A percentile compares a stretch with the other conserved stretches of the same genome.
Evolutionary conservation across 768 basidiomycete species (phyloP).

Genomic region (Rhodotorula taiwanensis): DNA sequence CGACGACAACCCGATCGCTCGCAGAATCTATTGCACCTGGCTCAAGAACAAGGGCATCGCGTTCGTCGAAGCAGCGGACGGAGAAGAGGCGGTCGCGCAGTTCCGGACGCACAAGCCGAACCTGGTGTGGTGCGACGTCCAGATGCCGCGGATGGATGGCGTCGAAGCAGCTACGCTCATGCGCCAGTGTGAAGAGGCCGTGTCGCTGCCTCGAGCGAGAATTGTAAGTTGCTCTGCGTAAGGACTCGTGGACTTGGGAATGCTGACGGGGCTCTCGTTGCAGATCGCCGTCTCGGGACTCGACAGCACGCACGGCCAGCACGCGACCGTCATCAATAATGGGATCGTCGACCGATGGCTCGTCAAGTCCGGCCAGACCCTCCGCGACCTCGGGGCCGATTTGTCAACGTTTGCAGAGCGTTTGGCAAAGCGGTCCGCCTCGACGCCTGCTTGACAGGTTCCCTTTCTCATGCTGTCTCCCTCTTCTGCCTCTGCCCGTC

Average conservation of each 20-base stretch:
- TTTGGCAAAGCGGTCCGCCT: too few relatives aligned
- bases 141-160: conserved; percentile 6
- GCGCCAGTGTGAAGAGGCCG: background rate
- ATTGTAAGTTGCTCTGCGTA: background rate
- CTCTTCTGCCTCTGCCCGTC: too few relatives aligned
- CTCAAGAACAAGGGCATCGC: background rate
- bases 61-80: background rate
- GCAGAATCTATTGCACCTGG: background rate
- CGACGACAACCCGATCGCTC: conserved; percentile 9
- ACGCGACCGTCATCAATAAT: background rate
- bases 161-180: background rate
- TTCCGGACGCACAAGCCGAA: conserved; percentile 2
- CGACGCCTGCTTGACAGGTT: too few relatives aligned
- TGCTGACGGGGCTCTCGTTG: background rate
- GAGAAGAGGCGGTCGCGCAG: conserved; percentile 1
- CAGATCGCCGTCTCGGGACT: conserved; percentile 8
- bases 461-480: too few relatives aligned
- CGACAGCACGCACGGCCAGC: background rate
- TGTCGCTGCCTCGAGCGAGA: background rate
- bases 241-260: too few relatives aligned
- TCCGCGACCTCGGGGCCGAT: background rate
- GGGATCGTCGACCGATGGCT: conserved; percentile 5
- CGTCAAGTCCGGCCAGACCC: conserved; percentile 4
- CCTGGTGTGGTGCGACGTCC: conserved; percentile 5
- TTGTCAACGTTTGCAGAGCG: background rate